Evolutionary conservation across 768 basidiomycete genomes (phyloP).

Genomic region (Terana coerulea): DNA sequence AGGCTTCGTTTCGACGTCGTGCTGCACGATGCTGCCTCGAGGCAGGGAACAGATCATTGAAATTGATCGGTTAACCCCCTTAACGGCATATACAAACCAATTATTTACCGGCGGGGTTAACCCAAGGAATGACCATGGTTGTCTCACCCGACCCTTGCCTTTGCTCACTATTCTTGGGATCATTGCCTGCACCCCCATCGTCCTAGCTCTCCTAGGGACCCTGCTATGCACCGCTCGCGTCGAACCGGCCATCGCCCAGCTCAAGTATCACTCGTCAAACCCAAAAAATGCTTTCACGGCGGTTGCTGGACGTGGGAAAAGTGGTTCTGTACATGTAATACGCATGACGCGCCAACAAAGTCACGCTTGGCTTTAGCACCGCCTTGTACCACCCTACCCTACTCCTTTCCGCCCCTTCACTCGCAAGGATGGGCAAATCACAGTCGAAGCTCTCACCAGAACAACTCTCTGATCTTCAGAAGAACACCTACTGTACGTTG

Average conservation of each 20-base stretch:
- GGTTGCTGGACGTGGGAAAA: conserved; percentile 7
- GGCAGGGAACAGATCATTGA: conserved; percentile 19
- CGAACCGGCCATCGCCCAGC: not conserved
- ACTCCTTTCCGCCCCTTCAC: conserved; percentile 3
- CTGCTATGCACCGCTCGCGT: not conserved
- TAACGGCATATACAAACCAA: conserved; percentile 8
- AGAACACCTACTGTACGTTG: conserved; percentile 90
- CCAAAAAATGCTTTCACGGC: conserved; percentile 6
- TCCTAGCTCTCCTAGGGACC: not conserved
- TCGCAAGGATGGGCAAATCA: conserved; percentile 84
- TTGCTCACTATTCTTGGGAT: not conserved
- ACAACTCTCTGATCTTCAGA: conserved; percentile 92
- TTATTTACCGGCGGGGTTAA: not conserved
- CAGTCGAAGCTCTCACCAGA: conserved; percentile 94
- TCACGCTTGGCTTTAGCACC: not conserved
- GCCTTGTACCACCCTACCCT: conserved; percentile 1
- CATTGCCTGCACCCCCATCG: no score
- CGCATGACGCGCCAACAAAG: conserved; percentile 5
- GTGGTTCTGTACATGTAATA: not conserved
- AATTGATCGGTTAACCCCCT: conserved; percentile 16
- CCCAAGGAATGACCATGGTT: not conserved
- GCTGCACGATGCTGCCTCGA: conserved; percentile 26
- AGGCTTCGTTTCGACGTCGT: conserved; percentile 26
- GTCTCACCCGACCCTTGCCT: not conserved
- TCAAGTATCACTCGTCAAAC: not conserved